Base-by-base conservation (phyloP, 495 filamentous ascomycete species). In the Aspergillus campestris region DNA sequence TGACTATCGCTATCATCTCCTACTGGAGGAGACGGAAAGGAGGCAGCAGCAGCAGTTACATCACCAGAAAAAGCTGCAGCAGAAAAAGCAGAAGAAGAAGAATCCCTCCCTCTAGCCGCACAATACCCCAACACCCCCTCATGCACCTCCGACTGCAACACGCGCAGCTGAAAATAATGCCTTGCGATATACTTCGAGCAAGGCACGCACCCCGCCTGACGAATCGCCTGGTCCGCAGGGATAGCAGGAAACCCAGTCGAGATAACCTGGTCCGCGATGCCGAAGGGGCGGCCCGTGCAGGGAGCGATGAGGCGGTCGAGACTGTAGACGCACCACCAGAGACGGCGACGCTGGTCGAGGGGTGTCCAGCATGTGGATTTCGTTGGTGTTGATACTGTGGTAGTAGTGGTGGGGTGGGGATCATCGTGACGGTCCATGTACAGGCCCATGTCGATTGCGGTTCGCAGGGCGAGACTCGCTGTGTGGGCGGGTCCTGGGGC, bases 291-390 rank as follows among this genome's bases (percentile, higher is more conserved):
- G 33, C 89, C 89, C 29, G 94, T 89, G 50, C 89, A 94, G 6
- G 86, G 85, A 47, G 82, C 84, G 35, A 94, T 89, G 14, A 95
- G 78, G 13, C 89, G 79, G 57, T 95, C 89, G 48, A 94, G 83
- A 28, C 85, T 88, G 59, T 95, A 95, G 1, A 86, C 86, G 65
- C 87, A 91, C 89, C 89, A 95, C 87, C 89, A 95, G 14, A 95
- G 70, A 15, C 89, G 77, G 47, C 90, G 75, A 35, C 89, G 78
- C 35, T 92, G 70, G 58, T 95, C 89, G 69, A 70, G 15, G 18
- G 18, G 18, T 24, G 18, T 24, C 18, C 18, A 24, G 18, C 18
- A 24, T 1, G 18, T 24, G 4, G 18, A 24, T 24, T 24, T 24
- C 18, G 18, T 4, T 24, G 18, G 4, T 24, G 18, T 24, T 24